These are phyloP conservation scores for Nemania diffusa DNA, from an alignment of 2,329 filamentous ascomycete genomes.

Conservation along the genomic window DNA sequence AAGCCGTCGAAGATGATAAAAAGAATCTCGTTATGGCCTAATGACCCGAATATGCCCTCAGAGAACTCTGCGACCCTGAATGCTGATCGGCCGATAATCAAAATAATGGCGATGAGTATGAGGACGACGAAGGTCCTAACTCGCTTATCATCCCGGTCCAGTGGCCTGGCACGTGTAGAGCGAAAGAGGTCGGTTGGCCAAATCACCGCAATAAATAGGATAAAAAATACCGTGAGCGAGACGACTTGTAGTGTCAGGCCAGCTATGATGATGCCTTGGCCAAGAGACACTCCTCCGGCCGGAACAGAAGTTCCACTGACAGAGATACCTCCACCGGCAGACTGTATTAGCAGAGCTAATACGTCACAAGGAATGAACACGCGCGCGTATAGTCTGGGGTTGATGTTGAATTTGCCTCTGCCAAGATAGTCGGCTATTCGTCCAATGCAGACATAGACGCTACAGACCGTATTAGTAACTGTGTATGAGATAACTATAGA, in stretches of 20 bases:
- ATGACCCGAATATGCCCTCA: conserved; percentile 20
- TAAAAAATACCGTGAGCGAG: conserved; percentile 32
- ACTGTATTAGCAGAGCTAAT: conserved; percentile 31
- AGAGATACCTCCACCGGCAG: conserved; percentile 29
- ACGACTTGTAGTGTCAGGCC: conserved; percentile 32
- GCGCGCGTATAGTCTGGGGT: conserved; percentile 30
- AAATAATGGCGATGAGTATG: conserved; percentile 27
- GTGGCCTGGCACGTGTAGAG: not conserved
- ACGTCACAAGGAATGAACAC: conserved; percentile 33
- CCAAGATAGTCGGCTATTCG: conserved; percentile 36
- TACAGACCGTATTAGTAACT: conserved; percentile 8
- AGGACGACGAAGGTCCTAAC: conserved; percentile 29
- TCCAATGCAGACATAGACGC: conserved; percentile 36
- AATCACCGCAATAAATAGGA: conserved; percentile 33
- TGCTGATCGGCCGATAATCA: conserved; percentile 31
- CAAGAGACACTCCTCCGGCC: conserved; percentile 24
- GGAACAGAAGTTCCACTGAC: not conserved
- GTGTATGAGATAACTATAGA: not conserved
- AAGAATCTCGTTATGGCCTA: conserved; percentile 29
- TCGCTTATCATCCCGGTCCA: conserved; percentile 18
- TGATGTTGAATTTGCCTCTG: conserved; percentile 35
- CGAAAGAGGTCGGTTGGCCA: conserved; percentile 30
- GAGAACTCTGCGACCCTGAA: conserved; percentile 32
- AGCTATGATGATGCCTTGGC: conserved; percentile 30
- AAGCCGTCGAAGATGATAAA: conserved; percentile 36